Base-by-base conservation (phyloP, 1,139 yeast genomes). In the Diutina scorzettiae region DNA sequence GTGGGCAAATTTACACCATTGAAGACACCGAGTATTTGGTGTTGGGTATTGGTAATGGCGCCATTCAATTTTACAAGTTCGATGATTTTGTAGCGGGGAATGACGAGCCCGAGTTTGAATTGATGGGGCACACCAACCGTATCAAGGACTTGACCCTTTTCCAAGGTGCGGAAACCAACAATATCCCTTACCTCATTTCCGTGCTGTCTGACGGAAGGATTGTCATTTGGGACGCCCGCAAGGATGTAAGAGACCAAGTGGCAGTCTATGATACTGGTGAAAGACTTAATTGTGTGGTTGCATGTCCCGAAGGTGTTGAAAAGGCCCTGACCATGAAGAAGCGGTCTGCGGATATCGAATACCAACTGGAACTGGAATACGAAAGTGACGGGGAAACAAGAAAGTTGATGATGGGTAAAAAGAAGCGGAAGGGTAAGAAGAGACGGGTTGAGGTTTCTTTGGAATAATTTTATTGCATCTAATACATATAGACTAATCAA, bases 191-290 rank as follows among this genome's bases (percentile, higher is more conserved):
- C 53, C 63, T 93, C 56, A 71, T 84, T 1, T 81, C 95, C 2
- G 86, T 87, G 11, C 84, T 96, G 0, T 85, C 96, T 0, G 97
- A 91, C 58, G 97, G 98, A 32, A 82, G 76, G 53, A 79, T 91
- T 44, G 95, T 89, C 12, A 80, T 91, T 2, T 91, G 97, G 96
- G 83, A 87, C 55, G 63, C 89, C 53, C 53, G 63, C 3, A 51
- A 50, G 17, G 46, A 49, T 2, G 54, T 64, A 1, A 71, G 71
- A 51, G 95, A 84, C 52, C 95, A 87, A 59, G 71, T 86, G 19
- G 96, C 96, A 0, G 93, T 86, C 2, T 89, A 87, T 58, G 86
- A 81, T 49, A 76, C 93, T 21, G 95, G 95, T n/a, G 96, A 91
- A 61, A 72, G 98, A 54, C 71, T 91, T 48, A 91, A 86, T 58